Percentiles rank a stretch among this genome's conserved stretches.
Evolutionary conservation across 75 land plant genomes (phyloP).

Genomic region (Ceratopteris richardii): DNA sequence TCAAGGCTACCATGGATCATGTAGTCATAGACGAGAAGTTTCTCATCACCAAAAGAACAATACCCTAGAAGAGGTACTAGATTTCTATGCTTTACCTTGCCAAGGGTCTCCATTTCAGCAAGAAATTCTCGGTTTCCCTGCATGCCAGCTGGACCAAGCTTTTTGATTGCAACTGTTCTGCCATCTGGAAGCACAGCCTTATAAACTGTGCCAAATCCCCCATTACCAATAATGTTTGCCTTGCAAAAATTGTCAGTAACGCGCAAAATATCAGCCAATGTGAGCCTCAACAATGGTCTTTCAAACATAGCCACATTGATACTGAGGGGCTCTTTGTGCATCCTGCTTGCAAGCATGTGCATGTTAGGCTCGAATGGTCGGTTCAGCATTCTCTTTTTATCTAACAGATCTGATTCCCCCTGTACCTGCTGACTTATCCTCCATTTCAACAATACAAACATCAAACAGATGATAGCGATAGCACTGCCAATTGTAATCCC

Average conservation of each 20-base stretch:
- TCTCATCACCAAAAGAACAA: constrained; percentile 40
- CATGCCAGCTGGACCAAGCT: constrained; percentile 20
- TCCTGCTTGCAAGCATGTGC: constrained; percentile 6
- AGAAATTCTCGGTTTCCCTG: constrained; percentile 40
- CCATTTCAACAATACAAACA: constrained; percentile 17
- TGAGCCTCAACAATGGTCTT: constrained; percentile 34
- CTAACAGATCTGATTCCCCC: background rate
- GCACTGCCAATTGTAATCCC: constrained; percentile 30
- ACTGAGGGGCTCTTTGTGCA: constrained; percentile 31
- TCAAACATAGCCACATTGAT: constrained; percentile 47
- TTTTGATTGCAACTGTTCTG: constrained; percentile 30
- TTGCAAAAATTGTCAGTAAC: constrained; percentile 38
- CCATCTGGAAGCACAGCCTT: constrained; percentile 30
- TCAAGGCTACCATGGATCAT: constrained; percentile 39
- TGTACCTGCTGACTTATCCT: constrained; percentile 9
- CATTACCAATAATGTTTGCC: constrained; percentile 39
- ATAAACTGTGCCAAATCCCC: constrained; percentile 42
- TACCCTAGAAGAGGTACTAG: constrained; percentile 33
- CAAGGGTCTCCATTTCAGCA: constrained; percentile 39
- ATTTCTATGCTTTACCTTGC: constrained; percentile 44
- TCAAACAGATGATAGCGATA: constrained; percentile 9
- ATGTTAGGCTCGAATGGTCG: constrained; percentile 11
- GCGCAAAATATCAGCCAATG: constrained; percentile 29
- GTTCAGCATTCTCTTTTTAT: constrained; percentile 26
- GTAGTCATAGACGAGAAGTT: constrained; percentile 36